Conservation (phyloP, 164 flowering plant species). For the Tetracentron sinense region DNA sequence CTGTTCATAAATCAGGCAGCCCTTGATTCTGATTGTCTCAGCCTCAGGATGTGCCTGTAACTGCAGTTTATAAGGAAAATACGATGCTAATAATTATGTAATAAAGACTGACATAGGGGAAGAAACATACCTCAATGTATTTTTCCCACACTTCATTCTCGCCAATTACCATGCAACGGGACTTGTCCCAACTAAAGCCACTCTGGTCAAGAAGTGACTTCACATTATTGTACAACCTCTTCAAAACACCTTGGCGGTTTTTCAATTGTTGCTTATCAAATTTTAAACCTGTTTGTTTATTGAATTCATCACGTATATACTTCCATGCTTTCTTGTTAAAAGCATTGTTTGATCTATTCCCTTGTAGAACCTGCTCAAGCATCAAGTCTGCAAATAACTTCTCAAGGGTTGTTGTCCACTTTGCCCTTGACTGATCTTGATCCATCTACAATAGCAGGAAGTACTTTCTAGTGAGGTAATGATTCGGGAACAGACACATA, state of each 20-base stretch:
- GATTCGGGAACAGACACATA: no score
- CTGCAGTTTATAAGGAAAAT: no score
- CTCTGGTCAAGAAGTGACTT: slow-evolving; percentile 14
- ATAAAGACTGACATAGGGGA: no score
- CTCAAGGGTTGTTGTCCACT: slow-evolving; percentile 19
- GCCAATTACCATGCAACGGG: slow-evolving; percentile 8
- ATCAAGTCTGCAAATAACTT: slow-evolving; percentile 17
- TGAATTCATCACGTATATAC: slow-evolving; percentile 18
- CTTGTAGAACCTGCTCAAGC: slow-evolving; percentile 16
- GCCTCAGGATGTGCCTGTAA: no score
- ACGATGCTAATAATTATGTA: no score
- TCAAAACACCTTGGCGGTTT: slow-evolving; percentile 21
- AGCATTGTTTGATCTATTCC: slow-evolving; percentile 6
- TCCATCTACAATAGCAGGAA: slow-evolving; percentile 15
- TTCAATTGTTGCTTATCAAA: slow-evolving; percentile 22
- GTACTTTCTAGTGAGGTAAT: not conserved
- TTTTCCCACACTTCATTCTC: slow-evolving; percentile 10
- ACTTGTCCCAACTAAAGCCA: slow-evolving; percentile 12
- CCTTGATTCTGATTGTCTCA: no score
- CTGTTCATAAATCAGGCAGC: no score
- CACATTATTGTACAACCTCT: slow-evolving; percentile 13
- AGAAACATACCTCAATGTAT: slow-evolving; percentile 13
- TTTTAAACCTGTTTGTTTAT: slow-evolving; percentile 17
- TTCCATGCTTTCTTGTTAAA: slow-evolving; percentile 22
- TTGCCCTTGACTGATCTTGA: slow-evolving; percentile 19